A percentile compares a stretch with the other conserved stretches of the same genome.
phyloP scores from a whole-genome alignment of 2,329 filamentous ascomycete species.

The Ceratocystis eucalypticola region DNA sequence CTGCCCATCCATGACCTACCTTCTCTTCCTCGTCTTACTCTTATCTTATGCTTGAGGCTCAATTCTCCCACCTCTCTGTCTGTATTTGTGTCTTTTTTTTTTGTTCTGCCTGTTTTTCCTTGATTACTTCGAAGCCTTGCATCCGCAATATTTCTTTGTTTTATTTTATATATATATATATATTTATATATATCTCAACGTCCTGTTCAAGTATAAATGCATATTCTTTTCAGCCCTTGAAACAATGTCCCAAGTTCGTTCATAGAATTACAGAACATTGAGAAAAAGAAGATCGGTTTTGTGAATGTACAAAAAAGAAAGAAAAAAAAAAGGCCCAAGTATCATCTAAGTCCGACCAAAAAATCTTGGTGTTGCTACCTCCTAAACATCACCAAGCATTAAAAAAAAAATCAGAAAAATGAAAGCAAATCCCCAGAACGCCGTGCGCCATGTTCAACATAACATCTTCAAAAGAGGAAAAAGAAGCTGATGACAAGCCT shows the following conservation, averaged over 20 bases:
- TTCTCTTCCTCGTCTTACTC: neutral
- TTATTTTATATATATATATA: neutral
- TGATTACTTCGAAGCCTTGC: neutral
- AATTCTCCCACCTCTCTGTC: neutral
- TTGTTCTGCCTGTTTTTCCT: neutral
- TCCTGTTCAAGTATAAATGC: no score
- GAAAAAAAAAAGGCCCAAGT: no score
- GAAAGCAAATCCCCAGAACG: neutral
- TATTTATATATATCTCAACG: no score
- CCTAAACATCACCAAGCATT: neutral
- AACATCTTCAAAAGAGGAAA: neutral
- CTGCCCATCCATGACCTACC: neutral
- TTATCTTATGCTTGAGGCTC: neutral
- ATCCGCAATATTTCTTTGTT: neutral
- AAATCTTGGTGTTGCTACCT: neutral
- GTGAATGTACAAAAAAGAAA: no score
- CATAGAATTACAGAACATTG: no score
- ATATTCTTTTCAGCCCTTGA: no score
- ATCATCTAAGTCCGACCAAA: no score
- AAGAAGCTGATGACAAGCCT: neutral
- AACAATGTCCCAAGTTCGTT: no score
- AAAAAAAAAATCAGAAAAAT: neutral
- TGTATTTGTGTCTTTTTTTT: neutral
- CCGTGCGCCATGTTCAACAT: neutral
- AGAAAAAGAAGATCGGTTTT: no score